Percentiles rank a stretch among this genome's conserved stretches.
These are phyloP conservation scores for Globisporangium solare DNA, from an alignment of 352 stramenopile genomes.

Conservation along the genomic window DNA sequence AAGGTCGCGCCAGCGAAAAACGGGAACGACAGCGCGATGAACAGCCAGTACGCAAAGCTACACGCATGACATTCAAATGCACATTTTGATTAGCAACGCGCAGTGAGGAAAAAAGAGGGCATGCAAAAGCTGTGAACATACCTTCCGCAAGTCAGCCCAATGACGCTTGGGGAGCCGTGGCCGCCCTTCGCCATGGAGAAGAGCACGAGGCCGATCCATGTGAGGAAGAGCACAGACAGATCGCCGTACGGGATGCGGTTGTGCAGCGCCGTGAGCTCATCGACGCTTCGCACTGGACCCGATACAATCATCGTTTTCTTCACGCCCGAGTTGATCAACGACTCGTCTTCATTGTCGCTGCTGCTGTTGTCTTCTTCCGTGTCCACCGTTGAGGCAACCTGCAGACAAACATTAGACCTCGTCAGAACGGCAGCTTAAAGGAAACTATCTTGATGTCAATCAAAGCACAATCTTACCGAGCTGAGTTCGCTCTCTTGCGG, in stretches of 20 bases:
- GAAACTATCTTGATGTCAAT: neutral
- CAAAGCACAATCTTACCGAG: conserved; percentile 3
- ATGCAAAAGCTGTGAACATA: neutral
- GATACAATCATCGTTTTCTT: conserved; percentile 29
- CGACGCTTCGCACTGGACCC: conserved; percentile 25
- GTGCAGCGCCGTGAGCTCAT: conserved; percentile 51
- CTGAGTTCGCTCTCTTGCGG: conserved; percentile 29
- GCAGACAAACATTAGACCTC: neutral
- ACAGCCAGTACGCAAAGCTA: conserved; percentile 51
- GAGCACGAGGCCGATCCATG: conserved; percentile 70
- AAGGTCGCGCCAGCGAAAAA: conserved; percentile 68
- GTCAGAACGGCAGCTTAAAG: too few relatives aligned
- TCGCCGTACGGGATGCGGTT: conserved; percentile 54
- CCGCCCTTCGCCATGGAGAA: conserved; percentile 79
- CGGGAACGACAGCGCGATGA: conserved; percentile 56
- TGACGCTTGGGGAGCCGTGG: conserved; percentile 66
- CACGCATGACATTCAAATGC: neutral
- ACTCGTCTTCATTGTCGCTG: conserved; percentile 48
- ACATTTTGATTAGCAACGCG: conserved; percentile 9
- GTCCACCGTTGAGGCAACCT: conserved; percentile 6
- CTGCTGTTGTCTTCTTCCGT: conserved; percentile 25
- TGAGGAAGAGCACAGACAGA: conserved; percentile 64
- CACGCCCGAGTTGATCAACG: conserved; percentile 40
- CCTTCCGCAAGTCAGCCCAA: conserved; percentile 61
- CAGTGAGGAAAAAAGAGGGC: neutral